phyloP scores from a whole-genome alignment of 257 asterid species.

The Nicotiana obtusifolia region DNA sequence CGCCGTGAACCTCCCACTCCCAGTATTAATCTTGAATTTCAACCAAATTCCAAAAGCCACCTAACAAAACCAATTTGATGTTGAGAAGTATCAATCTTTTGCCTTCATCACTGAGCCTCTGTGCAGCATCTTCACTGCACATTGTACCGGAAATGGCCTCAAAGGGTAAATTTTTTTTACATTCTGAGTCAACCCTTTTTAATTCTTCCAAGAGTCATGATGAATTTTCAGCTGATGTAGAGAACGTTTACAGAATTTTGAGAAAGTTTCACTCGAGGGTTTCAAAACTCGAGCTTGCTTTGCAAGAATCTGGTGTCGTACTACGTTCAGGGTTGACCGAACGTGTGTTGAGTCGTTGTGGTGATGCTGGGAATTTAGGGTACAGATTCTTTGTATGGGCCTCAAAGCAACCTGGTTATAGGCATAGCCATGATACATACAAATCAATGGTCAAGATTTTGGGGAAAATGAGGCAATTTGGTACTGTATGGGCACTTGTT shows the following conservation, averaged over 20 bases:
- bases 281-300: constrained; percentile 84
- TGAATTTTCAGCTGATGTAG: constrained; percentile 75
- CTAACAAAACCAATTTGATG: background rate
- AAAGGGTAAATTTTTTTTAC: background rate
- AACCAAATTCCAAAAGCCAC: background rate
- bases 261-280: constrained; percentile 70
- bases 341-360: constrained; percentile 83
- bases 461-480: constrained; percentile 90
- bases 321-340: constrained; percentile 74
- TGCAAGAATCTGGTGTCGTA: constrained; percentile 62
- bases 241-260: constrained; percentile 59
- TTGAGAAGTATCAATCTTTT: background rate
- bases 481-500: constrained; percentile 92
- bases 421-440: constrained; percentile 69
- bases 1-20: background rate
- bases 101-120: background rate
- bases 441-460: constrained; percentile 71
- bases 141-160: background rate
- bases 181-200: background rate
- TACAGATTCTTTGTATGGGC: constrained; percentile 84
- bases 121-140: background rate
- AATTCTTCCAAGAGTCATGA: constrained; percentile 26
- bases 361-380: constrained; percentile 93
- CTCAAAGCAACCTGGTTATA: constrained; percentile 69
- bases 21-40: background rate